These are phyloP conservation scores for Blastobotrys peoriensis DNA, from an alignment of 805 yeast species.

Conservation along the genomic window DNA sequence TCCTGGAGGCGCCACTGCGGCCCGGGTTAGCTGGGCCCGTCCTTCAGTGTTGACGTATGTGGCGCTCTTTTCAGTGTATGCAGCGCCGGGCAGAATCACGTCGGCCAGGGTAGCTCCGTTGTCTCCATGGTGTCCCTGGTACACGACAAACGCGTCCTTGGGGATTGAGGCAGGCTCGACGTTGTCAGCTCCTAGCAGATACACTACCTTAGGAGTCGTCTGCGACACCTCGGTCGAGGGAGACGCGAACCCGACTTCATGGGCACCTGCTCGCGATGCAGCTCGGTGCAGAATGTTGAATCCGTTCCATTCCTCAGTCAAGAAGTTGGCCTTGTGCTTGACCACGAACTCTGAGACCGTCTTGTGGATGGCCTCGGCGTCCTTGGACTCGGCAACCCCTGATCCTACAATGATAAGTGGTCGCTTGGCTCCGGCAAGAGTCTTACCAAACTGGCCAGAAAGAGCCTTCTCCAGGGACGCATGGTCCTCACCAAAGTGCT, in stretches of 20 bases:
- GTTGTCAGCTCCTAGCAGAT: slow-evolving; percentile 82
- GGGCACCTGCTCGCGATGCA: slow-evolving; percentile 83
- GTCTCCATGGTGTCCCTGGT: slow-evolving; percentile 92
- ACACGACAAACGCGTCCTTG: slow-evolving; percentile 77
- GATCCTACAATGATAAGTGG: slow-evolving; percentile 81
- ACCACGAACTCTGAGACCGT: slow-evolving; percentile 55
- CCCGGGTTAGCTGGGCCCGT: slow-evolving; percentile 76
- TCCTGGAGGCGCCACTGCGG: slow-evolving; percentile 84
- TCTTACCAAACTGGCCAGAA: slow-evolving; percentile 62
- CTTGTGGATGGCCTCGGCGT: slow-evolving; percentile 55
- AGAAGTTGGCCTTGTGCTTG: slow-evolving; percentile 48
- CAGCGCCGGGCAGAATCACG: slow-evolving; percentile 79
- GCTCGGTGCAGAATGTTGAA: slow-evolving; percentile 74
- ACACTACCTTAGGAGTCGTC: slow-evolving; percentile 64
- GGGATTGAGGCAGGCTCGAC: slow-evolving; percentile 63
- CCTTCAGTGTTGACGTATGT: slow-evolving; percentile 89
- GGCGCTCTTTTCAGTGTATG: slow-evolving; percentile 81
- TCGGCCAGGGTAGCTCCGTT: slow-evolving; percentile 83
- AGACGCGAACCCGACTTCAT: slow-evolving; percentile 72
- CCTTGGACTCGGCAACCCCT: slow-evolving; percentile 63
- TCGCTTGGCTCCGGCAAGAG: slow-evolving; percentile 56
- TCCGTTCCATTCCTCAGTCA: slow-evolving; percentile 75
- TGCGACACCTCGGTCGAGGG: slow-evolving; percentile 40
- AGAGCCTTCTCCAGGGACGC: slow-evolving; percentile 55
- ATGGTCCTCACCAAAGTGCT: slow-evolving; percentile 57